Base-by-base conservation (phyloP, 257 asterid species). In the Craterostigma plantagineum region DNA sequence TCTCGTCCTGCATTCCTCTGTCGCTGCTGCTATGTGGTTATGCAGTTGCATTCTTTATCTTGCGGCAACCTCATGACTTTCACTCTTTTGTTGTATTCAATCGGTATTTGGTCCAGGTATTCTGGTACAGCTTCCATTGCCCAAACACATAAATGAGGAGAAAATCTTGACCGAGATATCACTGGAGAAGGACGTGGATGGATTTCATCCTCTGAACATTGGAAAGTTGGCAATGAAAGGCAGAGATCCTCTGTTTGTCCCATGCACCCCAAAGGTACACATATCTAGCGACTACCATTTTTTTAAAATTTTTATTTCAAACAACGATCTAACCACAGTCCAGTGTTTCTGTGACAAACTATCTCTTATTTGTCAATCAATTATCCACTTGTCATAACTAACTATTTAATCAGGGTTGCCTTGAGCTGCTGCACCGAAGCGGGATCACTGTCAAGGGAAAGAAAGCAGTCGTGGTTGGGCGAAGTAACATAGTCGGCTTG, bases 211-310 rank as follows among this genome's bases (percentile, higher is more conserved):
- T 50, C 64, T 76, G 27, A 79, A 87, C 69, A 79, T 87, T 46
- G 95, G 98, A 57, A 82, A 82, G 69, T 80, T 87, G 63, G 95
- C 98, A n/a, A 87, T 87, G 98, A 87, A 79, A 62, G 95, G 95
- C 70, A 70, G 93, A 72, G 81, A 82, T 49, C 98, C 98, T 43
- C 54, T 82, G 46, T 87, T 79, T 64, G 75, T 66, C 61, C 98
- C 98, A 34, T 82, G 95, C 82, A 82, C 93, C 41, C 98, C 98
- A 38, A 82, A 79, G 95, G 98, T 76, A 65, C 6, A 23, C 14
- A 34, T 11, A 42, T 23, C 7, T 11, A 48, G 11, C 12, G n/a
- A 11, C 43, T 7, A 2, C 6, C 30, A 23, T n/a, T 23, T 23
- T 23, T 23, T 23, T 2, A 2, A 6, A 23, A 23, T 2, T 23